Base-by-base conservation (phyloP, 2,329 filamentous ascomycete species). In the Leptographium radiaticola region DNA sequence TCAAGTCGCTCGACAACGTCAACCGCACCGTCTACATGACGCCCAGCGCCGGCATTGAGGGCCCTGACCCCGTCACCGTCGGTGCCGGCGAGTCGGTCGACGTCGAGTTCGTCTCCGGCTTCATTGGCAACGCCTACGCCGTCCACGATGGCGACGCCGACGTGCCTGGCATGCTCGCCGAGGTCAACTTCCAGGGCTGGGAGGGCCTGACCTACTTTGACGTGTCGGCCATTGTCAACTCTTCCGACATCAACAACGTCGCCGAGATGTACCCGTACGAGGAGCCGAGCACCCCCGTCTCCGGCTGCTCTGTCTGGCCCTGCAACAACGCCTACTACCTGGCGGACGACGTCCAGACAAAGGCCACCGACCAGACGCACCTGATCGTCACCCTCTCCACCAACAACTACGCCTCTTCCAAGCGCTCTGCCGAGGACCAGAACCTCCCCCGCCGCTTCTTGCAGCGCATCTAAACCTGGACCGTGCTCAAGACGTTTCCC, bases 1-100 rank as follows among this genome's bases (percentile, higher is more conserved):
- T 84, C 69, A 62, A 74, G 66, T 81, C 77, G 60, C 75, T 80
- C 51, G 81, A 84, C 64, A 61, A 66, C 55, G 68, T 66, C 38
- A 63, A 66, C 55, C 74, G 77, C 64, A 74, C 70, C 49, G 61
- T 81, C 65, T 60, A 72, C 67, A 77, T 79, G 67, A 77, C 74
- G 34, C 60, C 70, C 60, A 74, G 65, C 62, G 61, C 64, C 0
- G 71, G 71, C 51, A 61, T 62, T 25, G 43, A 59, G n/a, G 38
- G 62, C 2, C 61, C 77, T 46, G 59, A 64, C 18, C 55, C 69
- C 16, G 63, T 78, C 58, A 62, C 63, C 15, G 68, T 80, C 45
- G 58, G 59, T 53, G 71, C 63, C 53, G 59, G 66, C 44, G 56
- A 65, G 57, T 64, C 72, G 45, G 66, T 66, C 54, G 70, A 64